A percentile compares a stretch with the other conserved stretches of the same genome.
phyloP scores from a whole-genome alignment of 768 basidiomycete genomes.

The Hericium rajendrae region DNA sequence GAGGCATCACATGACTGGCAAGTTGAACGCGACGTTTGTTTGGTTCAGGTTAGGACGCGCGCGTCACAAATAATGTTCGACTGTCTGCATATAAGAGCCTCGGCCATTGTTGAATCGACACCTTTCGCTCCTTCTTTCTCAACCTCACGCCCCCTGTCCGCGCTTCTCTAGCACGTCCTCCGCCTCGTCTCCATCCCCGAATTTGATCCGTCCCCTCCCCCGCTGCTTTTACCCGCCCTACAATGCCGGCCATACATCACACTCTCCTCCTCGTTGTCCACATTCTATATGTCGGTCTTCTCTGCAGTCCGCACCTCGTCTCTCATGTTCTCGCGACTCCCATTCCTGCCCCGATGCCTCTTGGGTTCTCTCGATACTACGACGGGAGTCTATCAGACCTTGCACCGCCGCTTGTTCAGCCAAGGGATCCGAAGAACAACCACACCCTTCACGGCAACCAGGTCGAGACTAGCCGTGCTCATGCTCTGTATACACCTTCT shows the following conservation, averaged over 20 bases:
- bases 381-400: conserved; percentile 14
- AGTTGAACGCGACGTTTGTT: conserved; percentile 5
- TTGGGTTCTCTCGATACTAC: conserved; percentile 6
- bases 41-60: conserved; percentile 3
- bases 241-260: conserved; percentile 28
- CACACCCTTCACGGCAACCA: not conserved
- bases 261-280: conserved; percentile 31
- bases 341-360: conserved; percentile 11
- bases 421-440: conserved; percentile 2
- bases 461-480: not conserved
- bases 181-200: not conserved
- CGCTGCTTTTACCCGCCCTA: conserved; percentile 8
- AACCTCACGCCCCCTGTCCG: not conserved
- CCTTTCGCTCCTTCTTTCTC: no score
- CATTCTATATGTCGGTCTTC: conserved; percentile 28
- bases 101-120: no score
- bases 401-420: conserved; percentile 8
- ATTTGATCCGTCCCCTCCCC: conserved; percentile 8
- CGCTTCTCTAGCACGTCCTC: not conserved
- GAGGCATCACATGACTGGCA: conserved; percentile 6
- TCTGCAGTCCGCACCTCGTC: conserved; percentile 20
- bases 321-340: conserved; percentile 20
- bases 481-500: not conserved
- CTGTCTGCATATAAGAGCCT: conserved; percentile 4
- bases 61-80: not conserved